A percentile compares a stretch with the other conserved stretches of the same genome.
These are phyloP conservation scores for Tricholoma terreum DNA, from an alignment of 768 basidiomycete species.

Conservation along the genomic window DNA sequence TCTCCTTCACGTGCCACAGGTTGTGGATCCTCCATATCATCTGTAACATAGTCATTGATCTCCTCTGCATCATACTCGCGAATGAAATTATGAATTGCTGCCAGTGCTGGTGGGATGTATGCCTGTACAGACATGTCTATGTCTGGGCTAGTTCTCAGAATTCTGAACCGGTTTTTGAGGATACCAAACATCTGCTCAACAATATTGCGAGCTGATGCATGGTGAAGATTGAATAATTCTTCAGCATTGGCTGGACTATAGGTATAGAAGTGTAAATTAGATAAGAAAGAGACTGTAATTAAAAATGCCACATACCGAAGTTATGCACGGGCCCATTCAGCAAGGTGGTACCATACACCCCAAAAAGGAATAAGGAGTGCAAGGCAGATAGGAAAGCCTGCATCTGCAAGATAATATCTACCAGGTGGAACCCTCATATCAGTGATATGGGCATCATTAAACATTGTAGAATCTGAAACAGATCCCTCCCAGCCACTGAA, in stretches of 20 bases:
- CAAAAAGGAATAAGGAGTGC: constrained; percentile 32
- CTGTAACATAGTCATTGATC: background rate
- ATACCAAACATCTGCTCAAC: background rate
- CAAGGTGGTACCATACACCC: constrained; percentile 35
- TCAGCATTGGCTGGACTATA: background rate
- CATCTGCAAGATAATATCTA: too few species aligned
- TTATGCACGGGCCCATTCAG: constrained; percentile 12
- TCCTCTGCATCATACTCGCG: background rate
- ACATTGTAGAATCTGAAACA: too few species aligned
- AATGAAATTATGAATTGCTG: background rate
- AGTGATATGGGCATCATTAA: too few species aligned
- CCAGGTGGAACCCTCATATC: too few species aligned
- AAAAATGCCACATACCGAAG: constrained; percentile 9
- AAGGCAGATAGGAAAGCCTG: too few species aligned
- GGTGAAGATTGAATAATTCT: too few species aligned
- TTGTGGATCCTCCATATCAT: background rate
- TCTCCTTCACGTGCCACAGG: too few species aligned
- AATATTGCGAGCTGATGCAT: too few species aligned
- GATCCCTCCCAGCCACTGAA: too few species aligned
- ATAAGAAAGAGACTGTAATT: background rate
- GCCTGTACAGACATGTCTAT: background rate
- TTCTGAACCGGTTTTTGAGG: background rate
- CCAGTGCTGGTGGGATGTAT: background rate
- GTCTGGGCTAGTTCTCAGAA: background rate
- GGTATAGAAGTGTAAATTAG: background rate